Conservation (phyloP, 2,329 filamentous ascomycete genomes). For the Rutstroemia sydowiana region DNA sequence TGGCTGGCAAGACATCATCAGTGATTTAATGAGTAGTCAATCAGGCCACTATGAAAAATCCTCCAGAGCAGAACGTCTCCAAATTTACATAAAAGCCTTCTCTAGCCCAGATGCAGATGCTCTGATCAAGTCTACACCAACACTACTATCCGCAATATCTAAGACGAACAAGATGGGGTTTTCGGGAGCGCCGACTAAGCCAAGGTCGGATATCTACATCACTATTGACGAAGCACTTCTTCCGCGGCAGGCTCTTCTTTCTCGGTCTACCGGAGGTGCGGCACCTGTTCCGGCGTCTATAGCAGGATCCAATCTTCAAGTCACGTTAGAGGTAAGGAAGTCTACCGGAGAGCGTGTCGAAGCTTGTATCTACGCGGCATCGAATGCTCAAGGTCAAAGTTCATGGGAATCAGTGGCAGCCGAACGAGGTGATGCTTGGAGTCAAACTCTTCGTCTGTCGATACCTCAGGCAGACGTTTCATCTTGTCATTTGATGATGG, state of each 20-base stretch:
- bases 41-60: conserved; percentile 71
- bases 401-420: conserved; percentile 83
- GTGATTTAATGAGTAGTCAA: conserved; percentile 64
- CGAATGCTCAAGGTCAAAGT: conserved; percentile 70
- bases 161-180: conserved; percentile 89
- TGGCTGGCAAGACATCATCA: conserved; percentile 67
- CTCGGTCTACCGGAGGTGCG: conserved; percentile 64
- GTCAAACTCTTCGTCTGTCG: conserved; percentile 75
- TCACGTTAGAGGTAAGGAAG: conserved; percentile 82
- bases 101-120: conserved; percentile 68
- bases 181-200: conserved; percentile 79
- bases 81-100: conserved; percentile 74
- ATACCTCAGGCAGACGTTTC: conserved; percentile 74
- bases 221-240: conserved; percentile 76
- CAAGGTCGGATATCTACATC: conserved; percentile 90
- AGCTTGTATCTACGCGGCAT: conserved; percentile 78
- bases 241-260: conserved; percentile 65
- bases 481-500: conserved; percentile 80
- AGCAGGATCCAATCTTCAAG: conserved; percentile 68
- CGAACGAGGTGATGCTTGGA: conserved; percentile 76
- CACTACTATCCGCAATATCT: conserved; percentile 70
- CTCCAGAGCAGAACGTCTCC: conserved; percentile 64
- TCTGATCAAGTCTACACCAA: conserved; percentile 81
- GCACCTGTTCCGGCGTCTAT: conserved; percentile 57
- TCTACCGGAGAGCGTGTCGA: conserved; percentile 75